Evolutionary conservation across 1,284 basidiomycete genomes (phyloP).

Genomic region (Uromyces viciae-fabae): DNA sequence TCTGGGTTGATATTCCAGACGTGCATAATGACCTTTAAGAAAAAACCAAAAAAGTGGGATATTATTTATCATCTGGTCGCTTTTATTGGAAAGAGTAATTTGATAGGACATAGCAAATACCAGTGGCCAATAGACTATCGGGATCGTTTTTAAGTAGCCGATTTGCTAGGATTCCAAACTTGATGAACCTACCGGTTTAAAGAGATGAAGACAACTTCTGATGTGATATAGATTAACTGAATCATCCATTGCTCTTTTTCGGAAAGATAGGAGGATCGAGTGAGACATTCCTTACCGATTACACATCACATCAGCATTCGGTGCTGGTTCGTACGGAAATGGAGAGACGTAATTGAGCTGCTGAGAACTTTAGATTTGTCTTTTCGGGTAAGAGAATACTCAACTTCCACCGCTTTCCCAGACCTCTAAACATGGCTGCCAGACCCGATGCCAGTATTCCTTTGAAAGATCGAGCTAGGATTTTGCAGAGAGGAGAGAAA

Average conservation of each 20-base stretch:
- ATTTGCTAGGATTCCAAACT: constrained; percentile 81
- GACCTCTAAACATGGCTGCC: constrained; percentile 70
- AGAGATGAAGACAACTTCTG: background rate
- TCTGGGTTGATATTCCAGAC: constrained; percentile 55
- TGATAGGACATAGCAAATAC: constrained; percentile 55
- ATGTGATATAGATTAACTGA: background rate
- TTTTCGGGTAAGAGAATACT: constrained; percentile 3
- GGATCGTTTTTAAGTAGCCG: constrained; percentile 58
- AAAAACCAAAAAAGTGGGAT: constrained; percentile 28
- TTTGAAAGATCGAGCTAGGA: constrained; percentile 71
- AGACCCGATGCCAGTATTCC: constrained; percentile 84
- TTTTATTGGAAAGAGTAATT: background rate
- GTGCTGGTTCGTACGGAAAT: constrained; percentile 57
- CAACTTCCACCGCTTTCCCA: constrained; percentile 69
- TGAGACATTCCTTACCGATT: constrained; percentile 63
- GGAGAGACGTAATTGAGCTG: constrained; percentile 47
- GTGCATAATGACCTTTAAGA: constrained; percentile 78
- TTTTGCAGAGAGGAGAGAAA: constrained; percentile 27
- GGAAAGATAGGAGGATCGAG: background rate
- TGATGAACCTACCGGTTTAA: constrained; percentile 69
- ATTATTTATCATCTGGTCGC: background rate
- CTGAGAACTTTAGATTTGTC: constrained; percentile 38
- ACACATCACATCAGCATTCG: constrained; percentile 92
- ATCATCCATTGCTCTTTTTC: too few species aligned
- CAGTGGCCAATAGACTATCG: constrained; percentile 70